Conservation (phyloP, 805 yeast genomes). For the Cyberlindnera petersonii region DNA sequence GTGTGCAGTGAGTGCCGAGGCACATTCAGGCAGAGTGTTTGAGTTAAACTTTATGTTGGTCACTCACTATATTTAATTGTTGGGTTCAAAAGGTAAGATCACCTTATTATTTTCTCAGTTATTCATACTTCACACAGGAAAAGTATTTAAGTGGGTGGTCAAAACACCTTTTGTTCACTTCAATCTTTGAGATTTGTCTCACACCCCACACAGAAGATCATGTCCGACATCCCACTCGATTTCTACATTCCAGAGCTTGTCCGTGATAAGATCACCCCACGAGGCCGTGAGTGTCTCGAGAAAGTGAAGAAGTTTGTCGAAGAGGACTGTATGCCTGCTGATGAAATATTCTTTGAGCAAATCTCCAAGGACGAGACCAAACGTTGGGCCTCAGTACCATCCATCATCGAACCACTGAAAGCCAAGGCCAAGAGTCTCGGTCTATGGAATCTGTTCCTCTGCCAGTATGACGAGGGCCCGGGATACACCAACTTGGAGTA, state of each 20-base stretch:
- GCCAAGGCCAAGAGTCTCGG: conserved; percentile 48
- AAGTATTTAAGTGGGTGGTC: too few species aligned
- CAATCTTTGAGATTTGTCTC: not conserved
- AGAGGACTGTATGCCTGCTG: conserved; percentile 55
- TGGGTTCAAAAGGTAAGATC: not conserved
- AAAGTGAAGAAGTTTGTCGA: conserved; percentile 49
- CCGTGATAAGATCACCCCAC: conserved; percentile 31
- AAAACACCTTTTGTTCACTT: too few species aligned
- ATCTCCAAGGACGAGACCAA: conserved; percentile 35
- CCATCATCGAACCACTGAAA: conserved; percentile 48
- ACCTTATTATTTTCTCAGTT: too few species aligned
- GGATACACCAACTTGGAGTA: conserved; percentile 60
- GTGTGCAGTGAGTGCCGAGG: too few species aligned
- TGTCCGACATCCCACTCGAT: conserved; percentile 18
- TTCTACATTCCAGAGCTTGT: conserved; percentile 34
- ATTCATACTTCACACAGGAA: too few species aligned
- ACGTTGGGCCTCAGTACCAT: conserved; percentile 48
- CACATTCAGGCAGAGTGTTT: too few species aligned
- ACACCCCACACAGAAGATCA: not conserved
- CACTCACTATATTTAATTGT: not conserved
- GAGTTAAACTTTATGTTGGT: not conserved
- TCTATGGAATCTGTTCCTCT: conserved; percentile 57
- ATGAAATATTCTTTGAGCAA: conserved; percentile 39
- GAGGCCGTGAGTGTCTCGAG: conserved; percentile 32
- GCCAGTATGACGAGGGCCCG: conserved; percentile 42